These are phyloP conservation scores for Agrostemma githago DNA, from an alignment of 148 eudicot species.

Conservation along the genomic window DNA sequence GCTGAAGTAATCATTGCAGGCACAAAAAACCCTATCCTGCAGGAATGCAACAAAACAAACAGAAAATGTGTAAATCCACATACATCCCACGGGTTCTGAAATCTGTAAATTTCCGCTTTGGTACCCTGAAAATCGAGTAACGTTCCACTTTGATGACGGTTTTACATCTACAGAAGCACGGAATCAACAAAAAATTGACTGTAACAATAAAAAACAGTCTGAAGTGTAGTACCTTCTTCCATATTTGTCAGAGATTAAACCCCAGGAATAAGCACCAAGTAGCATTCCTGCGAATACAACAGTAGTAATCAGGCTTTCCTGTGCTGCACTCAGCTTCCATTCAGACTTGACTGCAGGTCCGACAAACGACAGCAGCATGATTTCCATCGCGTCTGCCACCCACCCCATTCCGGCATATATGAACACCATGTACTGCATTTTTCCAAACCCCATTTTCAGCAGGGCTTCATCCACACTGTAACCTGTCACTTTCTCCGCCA, in stretches of 20 bases:
- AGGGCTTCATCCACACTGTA: slow-evolving; percentile 34
- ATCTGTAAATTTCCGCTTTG: too few relatives aligned
- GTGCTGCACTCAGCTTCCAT: slow-evolving; percentile 24
- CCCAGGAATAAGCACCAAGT: slow-evolving; percentile 33
- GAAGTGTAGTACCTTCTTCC: slow-evolving; percentile 21
- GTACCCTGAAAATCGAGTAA: too few relatives aligned
- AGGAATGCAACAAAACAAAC: not conserved
- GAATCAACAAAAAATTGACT: not conserved
- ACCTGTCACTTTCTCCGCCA: slow-evolving; percentile 19
- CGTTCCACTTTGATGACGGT: not conserved
- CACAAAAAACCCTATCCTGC: slow-evolving; percentile 28
- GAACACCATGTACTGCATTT: slow-evolving; percentile 24
- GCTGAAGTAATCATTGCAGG: slow-evolving; percentile 28
- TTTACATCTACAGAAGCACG: not conserved
- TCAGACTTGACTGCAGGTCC: slow-evolving; percentile 31
- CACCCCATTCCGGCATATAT: slow-evolving; percentile 34
- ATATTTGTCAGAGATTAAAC: slow-evolving; percentile 30
- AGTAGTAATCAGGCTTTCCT: slow-evolving; percentile 30
- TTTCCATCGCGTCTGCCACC: slow-evolving; percentile 35
- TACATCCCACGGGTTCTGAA: not conserved
- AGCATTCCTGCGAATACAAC: slow-evolving; percentile 35
- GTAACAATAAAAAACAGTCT: not conserved
- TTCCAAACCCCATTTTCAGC: slow-evolving; percentile 25
- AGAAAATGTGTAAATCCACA: not conserved
- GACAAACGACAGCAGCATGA: slow-evolving; percentile 33